Percentiles rank a stretch among this genome's conserved stretches.
phyloP scores from a whole-genome alignment of 495 filamentous ascomycete genomes.

The Niebla homalea region DNA sequence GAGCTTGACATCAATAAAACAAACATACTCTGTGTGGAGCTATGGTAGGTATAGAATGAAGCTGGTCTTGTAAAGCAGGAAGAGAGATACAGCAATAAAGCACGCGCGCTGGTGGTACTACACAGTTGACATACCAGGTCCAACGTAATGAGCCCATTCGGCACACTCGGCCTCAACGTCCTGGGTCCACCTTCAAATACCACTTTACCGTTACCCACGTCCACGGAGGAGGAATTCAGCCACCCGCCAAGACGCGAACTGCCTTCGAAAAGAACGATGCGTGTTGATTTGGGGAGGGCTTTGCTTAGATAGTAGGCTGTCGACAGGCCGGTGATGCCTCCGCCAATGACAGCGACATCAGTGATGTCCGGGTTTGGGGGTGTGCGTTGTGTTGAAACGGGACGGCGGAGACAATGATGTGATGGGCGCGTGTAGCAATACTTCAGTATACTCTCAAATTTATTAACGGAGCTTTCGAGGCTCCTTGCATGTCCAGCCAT shows the following conservation, averaged over 20 bases:
- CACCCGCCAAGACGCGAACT: constrained; percentile 63
- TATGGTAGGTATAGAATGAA: too few relatives aligned
- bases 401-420: constrained; percentile 4
- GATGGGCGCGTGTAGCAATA: constrained; percentile 15
- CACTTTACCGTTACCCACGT: constrained; percentile 47
- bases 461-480: constrained; percentile 5
- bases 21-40: too few relatives aligned
- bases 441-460: constrained; percentile 12
- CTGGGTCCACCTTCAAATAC: constrained; percentile 79
- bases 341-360: constrained; percentile 65
- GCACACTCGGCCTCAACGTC: constrained; percentile 47
- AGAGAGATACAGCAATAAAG: neutral
- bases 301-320: constrained; percentile 60
- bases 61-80: neutral
- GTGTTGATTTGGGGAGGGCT: constrained; percentile 37
- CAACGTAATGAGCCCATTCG: constrained; percentile 34
- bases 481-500: neutral
- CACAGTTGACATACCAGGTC: constrained; percentile 36
- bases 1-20: neutral
- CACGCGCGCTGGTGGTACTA: neutral
- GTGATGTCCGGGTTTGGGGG: neutral
- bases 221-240: constrained; percentile 54
- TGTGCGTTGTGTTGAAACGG: neutral
- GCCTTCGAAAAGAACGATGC: constrained; percentile 70
- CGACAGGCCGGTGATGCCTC: constrained; percentile 81